A percentile compares a stretch with the other conserved stretches of the same genome.
Evolutionary conservation across 768 basidiomycete genomes (phyloP).

Genomic region (Tulasnella sp.): DNA sequence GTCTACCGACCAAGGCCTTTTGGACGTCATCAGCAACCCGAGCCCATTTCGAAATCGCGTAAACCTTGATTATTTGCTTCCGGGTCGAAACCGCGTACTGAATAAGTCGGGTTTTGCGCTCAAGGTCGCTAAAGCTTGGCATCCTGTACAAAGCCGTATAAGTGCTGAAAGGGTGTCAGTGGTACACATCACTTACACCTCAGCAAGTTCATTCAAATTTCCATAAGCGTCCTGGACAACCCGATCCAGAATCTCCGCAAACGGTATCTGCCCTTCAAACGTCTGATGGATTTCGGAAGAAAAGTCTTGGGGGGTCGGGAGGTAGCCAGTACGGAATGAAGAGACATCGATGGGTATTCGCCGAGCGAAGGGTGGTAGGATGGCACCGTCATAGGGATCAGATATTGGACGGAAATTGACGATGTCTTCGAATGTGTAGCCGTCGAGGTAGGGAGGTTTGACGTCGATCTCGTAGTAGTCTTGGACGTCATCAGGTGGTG

Average conservation of each 20-base stretch:
- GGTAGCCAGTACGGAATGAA: constrained; percentile 13
- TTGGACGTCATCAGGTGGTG: constrained; percentile 3
- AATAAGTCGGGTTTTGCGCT: constrained; percentile 66
- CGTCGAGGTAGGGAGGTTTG: constrained; percentile 9
- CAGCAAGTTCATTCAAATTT: constrained; percentile 68
- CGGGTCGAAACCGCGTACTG: constrained; percentile 87
- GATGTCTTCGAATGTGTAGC: constrained; percentile 5
- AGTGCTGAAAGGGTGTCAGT: not conserved
- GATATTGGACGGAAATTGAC: not conserved
- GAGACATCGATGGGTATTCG: not conserved
- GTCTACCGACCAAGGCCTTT: constrained; percentile 55
- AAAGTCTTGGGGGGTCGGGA: constrained; percentile 2
- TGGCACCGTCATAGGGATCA: not conserved
- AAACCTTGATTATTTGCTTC: constrained; percentile 80
- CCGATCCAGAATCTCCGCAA: constrained; percentile 64
- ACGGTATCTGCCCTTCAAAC: constrained; percentile 55
- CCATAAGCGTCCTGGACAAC: constrained; percentile 70
- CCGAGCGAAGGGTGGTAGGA: constrained; percentile 7
- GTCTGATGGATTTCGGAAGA: not conserved
- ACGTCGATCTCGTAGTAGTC: constrained; percentile 2
- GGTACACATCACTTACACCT: constrained; percentile 48
- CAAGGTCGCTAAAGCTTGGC: constrained; percentile 70
- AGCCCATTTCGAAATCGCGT: constrained; percentile 79
- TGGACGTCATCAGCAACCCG: constrained; percentile 73
- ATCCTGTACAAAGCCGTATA: constrained; percentile 33